phyloP scores from a whole-genome alignment of 1,284 basidiomycete genomes.

The Phellinidium pouzarii region DNA sequence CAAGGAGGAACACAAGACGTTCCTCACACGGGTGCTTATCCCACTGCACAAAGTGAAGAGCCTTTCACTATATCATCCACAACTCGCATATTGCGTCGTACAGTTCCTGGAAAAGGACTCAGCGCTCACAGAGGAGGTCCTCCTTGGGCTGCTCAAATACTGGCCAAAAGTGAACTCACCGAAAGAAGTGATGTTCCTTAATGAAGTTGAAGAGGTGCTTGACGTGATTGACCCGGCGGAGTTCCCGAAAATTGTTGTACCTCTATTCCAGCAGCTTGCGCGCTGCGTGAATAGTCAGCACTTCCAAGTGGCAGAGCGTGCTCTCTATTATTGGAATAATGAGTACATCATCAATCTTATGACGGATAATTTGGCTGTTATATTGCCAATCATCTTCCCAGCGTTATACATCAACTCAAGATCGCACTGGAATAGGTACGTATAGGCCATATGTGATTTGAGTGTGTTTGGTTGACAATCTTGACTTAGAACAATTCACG shows the following conservation, averaged over 20 bases:
- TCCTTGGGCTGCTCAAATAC: constrained; percentile 89
- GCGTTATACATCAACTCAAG: constrained; percentile 95
- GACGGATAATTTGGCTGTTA: constrained; percentile 87
- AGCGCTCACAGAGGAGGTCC: constrained; percentile 88
- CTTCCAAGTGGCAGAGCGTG: constrained; percentile 96
- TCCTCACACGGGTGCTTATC: constrained; percentile 92
- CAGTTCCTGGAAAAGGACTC: constrained; percentile 99
- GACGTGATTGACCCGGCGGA: constrained; percentile 97
- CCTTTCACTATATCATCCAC: constrained; percentile 94
- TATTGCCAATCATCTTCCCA: constrained; percentile 98
- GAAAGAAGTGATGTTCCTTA: constrained; percentile 99
- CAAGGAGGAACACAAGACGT: constrained; percentile 99
- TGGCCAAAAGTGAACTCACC: constrained; percentile 99
- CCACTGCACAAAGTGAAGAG: constrained; percentile 98
- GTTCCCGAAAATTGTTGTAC: constrained; percentile 94
- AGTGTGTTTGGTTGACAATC: constrained; percentile 9
- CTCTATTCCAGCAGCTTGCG: constrained; percentile 91
- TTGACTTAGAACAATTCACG: constrained; percentile 85
- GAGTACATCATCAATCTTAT: constrained; percentile 99
- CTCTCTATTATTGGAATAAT: constrained; percentile 96
- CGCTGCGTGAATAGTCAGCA: constrained; percentile 99
- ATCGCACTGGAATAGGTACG: constrained; percentile 96
- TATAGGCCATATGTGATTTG: constrained; percentile 17
- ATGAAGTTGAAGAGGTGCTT: constrained; percentile 98
- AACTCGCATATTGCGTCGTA: constrained; percentile 97